A percentile compares a stretch with the other conserved stretches of the same genome.
Conservation (phyloP, 139 green algal genomes). For the Coelastrella sp. region DNA sequence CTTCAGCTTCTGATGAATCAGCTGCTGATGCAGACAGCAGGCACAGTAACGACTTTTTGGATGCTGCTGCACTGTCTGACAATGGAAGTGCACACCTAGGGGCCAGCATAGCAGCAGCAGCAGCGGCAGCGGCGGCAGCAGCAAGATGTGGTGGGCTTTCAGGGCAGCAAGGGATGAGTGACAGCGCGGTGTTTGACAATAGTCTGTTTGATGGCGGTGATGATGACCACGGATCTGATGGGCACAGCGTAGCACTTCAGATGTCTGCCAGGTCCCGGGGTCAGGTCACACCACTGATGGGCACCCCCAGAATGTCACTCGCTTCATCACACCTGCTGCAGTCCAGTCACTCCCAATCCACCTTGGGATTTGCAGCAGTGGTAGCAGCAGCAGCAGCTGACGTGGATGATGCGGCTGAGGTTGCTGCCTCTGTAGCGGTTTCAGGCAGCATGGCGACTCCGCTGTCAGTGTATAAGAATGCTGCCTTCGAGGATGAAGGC, state of each 20-base stretch:
- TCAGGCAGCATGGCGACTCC: neutral
- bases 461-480: constrained; percentile 1
- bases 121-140: constrained; percentile 24
- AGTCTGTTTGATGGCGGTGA: constrained; percentile 14
- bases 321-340: neutral
- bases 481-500: neutral
- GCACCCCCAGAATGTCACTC: neutral
- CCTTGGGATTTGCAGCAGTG: neutral
- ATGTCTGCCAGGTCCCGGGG: neutral
- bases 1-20: neutral
- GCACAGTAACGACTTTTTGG: neutral
- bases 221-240: neutral
- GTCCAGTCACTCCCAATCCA: neutral
- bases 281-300: neutral
- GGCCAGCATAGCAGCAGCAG: neutral
- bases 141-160: neutral
- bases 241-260: neutral
- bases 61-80: neutral
- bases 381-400: constrained; percentile 1
- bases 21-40: neutral
- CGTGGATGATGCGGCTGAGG: neutral
- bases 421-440: neutral
- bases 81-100: neutral
- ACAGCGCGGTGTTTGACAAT: constrained; percentile 33
- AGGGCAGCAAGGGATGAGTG: neutral